Percentiles rank a stretch among this genome's conserved stretches.
Evolutionary conservation across 306 rosid species (phyloP).

Genomic region (Castanea sativa): DNA sequence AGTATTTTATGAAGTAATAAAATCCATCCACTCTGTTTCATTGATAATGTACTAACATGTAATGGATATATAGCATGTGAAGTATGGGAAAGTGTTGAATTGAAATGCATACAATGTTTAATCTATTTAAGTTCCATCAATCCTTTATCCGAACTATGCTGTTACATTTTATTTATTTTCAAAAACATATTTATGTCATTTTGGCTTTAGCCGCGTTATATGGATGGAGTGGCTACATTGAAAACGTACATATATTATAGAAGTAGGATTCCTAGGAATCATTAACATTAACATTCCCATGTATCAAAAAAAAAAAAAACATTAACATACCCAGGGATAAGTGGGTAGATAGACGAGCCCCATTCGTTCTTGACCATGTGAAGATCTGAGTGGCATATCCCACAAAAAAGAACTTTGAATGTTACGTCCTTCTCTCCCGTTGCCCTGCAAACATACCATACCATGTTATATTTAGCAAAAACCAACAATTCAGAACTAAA

Average conservation of each 20-base stretch:
- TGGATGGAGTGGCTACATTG: too few species aligned
- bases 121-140: too few species aligned
- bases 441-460: conserved; percentile 22
- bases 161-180: too few species aligned
- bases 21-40: neutral
- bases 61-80: neutral
- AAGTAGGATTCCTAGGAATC: too few species aligned
- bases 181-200: too few species aligned
- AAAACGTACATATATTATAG: too few species aligned
- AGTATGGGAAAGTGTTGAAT: too few species aligned
- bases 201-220: too few species aligned
- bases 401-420: conserved; percentile 47
- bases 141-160: too few species aligned
- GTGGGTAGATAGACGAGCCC: conserved; percentile 36
- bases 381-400: conserved; percentile 57
- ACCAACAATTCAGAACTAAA: neutral
- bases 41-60: neutral
- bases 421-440: conserved; percentile 40
- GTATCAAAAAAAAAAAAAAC: neutral
- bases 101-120: too few species aligned
- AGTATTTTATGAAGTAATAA: neutral
- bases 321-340: conserved; percentile 44
- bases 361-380: conserved; percentile 52
- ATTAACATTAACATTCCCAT: too few species aligned
- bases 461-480: neutral